A percentile compares a stretch with the other conserved stretches of the same genome.
Conservation (phyloP, 176 grass and related monocot species). For the Bothriochloa decipiens region DNA sequence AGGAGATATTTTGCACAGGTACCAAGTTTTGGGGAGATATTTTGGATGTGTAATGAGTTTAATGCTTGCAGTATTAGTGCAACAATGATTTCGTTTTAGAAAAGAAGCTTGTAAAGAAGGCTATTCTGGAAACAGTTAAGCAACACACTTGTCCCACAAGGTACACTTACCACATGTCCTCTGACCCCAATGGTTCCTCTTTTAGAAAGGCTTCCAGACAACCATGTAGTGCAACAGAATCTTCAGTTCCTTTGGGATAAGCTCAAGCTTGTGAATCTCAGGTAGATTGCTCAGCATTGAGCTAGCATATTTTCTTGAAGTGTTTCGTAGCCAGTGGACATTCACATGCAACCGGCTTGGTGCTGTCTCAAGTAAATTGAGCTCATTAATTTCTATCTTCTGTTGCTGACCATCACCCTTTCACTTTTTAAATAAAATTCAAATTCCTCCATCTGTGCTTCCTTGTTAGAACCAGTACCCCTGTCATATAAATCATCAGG, state of each 20-base stretch:
- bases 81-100: conserved; percentile 11
- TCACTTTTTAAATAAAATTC: conserved; percentile 81
- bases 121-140: conserved; percentile 43
- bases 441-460: conserved; percentile 21
- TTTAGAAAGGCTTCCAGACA: conserved; percentile 91
- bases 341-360: conserved; percentile 66
- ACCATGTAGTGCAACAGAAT: conserved; percentile 70
- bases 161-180: conserved; percentile 89
- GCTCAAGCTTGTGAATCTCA: conserved; percentile 78
- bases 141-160: conserved; percentile 35
- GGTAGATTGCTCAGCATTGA: conserved; percentile 60
- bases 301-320: conserved; percentile 40
- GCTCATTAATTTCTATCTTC: conserved; percentile 67
- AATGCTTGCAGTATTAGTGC: conserved; percentile 5
- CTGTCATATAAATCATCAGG: conserved; percentile 15
- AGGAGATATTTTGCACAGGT: neutral
- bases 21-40: neutral
- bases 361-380: conserved; percentile 33
- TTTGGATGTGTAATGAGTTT: conserved; percentile 3
- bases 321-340: conserved; percentile 58
- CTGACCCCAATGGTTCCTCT: conserved; percentile 83
- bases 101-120: conserved; percentile 15
- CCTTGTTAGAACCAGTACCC: conserved; percentile 35
- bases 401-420: conserved; percentile 53
- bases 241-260: conserved; percentile 63